Percentiles rank a stretch among this genome's conserved stretches.
Conservation (phyloP, 164 flowering plant genomes). For the Vitis rupestris region DNA sequence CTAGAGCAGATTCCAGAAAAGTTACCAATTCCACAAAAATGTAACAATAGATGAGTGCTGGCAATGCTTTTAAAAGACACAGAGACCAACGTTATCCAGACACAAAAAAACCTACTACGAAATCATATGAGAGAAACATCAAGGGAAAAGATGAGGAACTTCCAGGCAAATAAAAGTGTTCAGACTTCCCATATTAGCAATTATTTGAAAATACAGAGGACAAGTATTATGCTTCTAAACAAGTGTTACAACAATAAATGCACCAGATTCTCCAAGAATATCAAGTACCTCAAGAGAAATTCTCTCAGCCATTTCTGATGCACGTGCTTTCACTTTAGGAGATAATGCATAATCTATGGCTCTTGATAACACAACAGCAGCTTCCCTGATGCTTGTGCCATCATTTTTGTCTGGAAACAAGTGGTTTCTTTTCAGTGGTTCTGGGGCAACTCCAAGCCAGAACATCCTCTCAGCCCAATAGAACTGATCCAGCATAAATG, state of each 20-base stretch:
- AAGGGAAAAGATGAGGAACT: not conserved
- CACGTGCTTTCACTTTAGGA: conserved; percentile 53
- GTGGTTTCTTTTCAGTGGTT: conserved; percentile 55
- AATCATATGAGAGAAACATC: too few species aligned
- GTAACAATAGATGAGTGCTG: too few species aligned
- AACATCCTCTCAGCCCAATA: conserved; percentile 97
- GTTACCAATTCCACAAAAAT: too few species aligned
- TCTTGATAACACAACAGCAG: conserved; percentile 44
- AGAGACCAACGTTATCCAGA: too few species aligned
- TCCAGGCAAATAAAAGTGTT: not conserved
- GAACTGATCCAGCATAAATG: conserved; percentile 90
- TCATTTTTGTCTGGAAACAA: conserved; percentile 64
- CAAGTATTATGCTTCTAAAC: not conserved
- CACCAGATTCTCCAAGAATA: not conserved
- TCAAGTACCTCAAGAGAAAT: conserved; percentile 64
- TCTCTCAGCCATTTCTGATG: conserved; percentile 53
- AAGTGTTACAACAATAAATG: not conserved
- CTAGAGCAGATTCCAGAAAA: too few species aligned
- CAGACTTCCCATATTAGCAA: not conserved
- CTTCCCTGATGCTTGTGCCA: conserved; percentile 41
- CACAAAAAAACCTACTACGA: too few species aligned
- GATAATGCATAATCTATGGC: conserved; percentile 58
- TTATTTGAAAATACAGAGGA: not conserved
- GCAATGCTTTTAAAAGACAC: too few species aligned
- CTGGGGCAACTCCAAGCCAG: conserved; percentile 95